Percentiles rank a stretch among this genome's conserved stretches.
These are phyloP conservation scores for Hordeum vulgare DNA, from an alignment of 176 grass and related monocot genomes.

Conservation along the genomic window MorexV3_pseudomolecules_assembly NC_058519.1:42030205-42030704, in stretches of 20 bases:
- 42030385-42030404: not conserved
- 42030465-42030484: not conserved
- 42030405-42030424: not conserved
- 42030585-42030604: constrained; percentile 5
- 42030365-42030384: not conserved
- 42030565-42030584: constrained; percentile 20
- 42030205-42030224: too few species aligned
- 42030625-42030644: constrained; percentile 13
- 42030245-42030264: not conserved
- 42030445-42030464: not conserved
- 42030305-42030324: not conserved
- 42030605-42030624: constrained; percentile 21
- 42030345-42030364: not conserved
- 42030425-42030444: not conserved
- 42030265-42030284: not conserved
- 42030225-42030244: not conserved
- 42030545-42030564: constrained; percentile 56
- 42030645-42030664: not conserved
- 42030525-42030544: constrained; percentile 23
- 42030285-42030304: not conserved
- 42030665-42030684: constrained; percentile 10
- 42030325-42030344: not conserved
- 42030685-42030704: not conserved
- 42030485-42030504: not conserved
- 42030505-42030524: not conserved